Conservation (phyloP, 345 rosid species). For the Ceriops zippeliana region DNA sequence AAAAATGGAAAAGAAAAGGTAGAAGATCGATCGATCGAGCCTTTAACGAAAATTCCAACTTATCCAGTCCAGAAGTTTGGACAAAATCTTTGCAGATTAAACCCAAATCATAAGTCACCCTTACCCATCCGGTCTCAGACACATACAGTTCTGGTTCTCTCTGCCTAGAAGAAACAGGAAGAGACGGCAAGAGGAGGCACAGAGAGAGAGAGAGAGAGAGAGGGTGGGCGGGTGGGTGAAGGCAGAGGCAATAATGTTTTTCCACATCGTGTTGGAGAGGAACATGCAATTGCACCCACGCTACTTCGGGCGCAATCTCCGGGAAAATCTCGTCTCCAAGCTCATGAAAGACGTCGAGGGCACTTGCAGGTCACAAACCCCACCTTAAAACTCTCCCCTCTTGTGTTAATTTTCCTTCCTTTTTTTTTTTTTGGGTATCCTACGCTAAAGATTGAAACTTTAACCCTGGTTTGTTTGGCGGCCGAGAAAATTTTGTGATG, state of each 20-base stretch:
- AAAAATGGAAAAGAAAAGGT: too few species aligned
- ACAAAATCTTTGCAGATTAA: too few species aligned
- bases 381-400: conserved; percentile 14
- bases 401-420: not conserved
- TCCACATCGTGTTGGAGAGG: conserved; percentile 79
- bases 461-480: too few species aligned
- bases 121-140: too few species aligned
- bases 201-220: not conserved
- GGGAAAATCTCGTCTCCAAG: conserved; percentile 71
- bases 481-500: too few species aligned
- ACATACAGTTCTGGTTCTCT: too few species aligned
- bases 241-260: conserved; percentile 45
- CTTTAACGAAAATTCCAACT: too few species aligned
- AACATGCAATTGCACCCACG: conserved; percentile 94
- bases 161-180: too few species aligned
- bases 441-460: too few species aligned
- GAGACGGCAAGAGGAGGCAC: not conserved
- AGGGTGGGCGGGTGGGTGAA: not conserved
- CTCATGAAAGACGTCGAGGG: conserved; percentile 98
- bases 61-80: too few species aligned
- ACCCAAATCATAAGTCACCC: too few species aligned
- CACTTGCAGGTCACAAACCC: conserved; percentile 64
- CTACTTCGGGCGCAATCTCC: conserved; percentile 78
- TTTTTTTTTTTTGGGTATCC: not conserved
- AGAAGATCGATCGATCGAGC: too few species aligned